Percentiles rank a stretch among this genome's conserved stretches.
These are phyloP conservation scores for Euclidium syriacum DNA, from an alignment of 345 rosid genomes.

Conservation along the genomic window DNA sequence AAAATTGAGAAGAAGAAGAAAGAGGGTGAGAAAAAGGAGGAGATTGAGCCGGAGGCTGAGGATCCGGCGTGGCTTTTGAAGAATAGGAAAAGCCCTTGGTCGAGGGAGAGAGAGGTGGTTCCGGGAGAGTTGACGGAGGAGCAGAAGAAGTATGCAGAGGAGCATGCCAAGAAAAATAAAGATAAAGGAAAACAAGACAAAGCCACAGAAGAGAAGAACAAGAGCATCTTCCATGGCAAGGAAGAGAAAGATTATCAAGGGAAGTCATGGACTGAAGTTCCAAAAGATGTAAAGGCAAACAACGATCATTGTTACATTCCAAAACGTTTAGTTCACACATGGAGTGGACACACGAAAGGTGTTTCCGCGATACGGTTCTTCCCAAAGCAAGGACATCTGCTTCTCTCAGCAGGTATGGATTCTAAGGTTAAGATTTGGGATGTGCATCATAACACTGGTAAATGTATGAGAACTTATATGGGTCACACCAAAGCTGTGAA, in stretches of 20 bases:
- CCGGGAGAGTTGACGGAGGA: conserved; percentile 85
- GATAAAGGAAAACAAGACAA: conserved; percentile 57
- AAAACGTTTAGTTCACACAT: conserved; percentile 73
- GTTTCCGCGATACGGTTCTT: conserved; percentile 60
- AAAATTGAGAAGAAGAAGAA: conserved; percentile 52
- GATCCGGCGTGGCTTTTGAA: conserved; percentile 81
- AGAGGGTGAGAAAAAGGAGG: conserved; percentile 29
- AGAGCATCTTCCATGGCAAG: conserved; percentile 91
- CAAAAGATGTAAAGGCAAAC: conserved; percentile 86
- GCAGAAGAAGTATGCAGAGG: conserved; percentile 97
- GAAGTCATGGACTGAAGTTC: conserved; percentile 88
- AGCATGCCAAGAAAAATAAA: conserved; percentile 86
- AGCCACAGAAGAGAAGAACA: conserved; percentile 81
- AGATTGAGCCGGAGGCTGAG: conserved; percentile 48
- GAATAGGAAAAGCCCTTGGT: conserved; percentile 95
- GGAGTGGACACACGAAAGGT: conserved; percentile 69
- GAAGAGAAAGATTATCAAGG: conserved; percentile 97
- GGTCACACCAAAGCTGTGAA: conserved; percentile 57
- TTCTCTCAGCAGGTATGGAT: conserved; percentile 80
- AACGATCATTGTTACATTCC: conserved; percentile 93
- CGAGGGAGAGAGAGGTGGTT: conserved; percentile 81
- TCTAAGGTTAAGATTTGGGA: conserved; percentile 88
- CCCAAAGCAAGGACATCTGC: conserved; percentile 73
- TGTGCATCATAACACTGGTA: conserved; percentile 59
- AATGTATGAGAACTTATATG: conserved; percentile 69